Conservation (phyloP, 73 alveolate genomes). For the Paramecium primaurelia region DNA sequence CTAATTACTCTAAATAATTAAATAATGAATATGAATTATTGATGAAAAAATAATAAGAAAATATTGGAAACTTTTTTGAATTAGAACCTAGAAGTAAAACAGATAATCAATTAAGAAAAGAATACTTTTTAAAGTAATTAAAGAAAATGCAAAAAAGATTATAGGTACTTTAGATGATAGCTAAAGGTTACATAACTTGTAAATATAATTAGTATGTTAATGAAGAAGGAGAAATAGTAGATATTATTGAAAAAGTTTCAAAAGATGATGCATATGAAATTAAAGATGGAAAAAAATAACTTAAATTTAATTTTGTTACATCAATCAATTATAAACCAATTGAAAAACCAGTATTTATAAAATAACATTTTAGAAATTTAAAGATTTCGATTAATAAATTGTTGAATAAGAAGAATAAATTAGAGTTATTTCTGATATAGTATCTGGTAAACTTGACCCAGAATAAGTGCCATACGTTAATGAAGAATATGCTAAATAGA, state of each 20-base stretch:
- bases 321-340: background rate
- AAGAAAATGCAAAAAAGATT: background rate
- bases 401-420: background rate
- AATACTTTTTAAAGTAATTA: background rate
- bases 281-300: background rate
- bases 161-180: background rate
- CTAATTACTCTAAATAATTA: background rate
- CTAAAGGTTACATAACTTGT: background rate
- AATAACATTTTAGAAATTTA: background rate
- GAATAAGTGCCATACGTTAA: background rate
- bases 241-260: background rate
- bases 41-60: background rate
- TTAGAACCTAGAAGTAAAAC: background rate
- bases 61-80: background rate
- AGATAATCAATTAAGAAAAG: slow-evolving; percentile 2
- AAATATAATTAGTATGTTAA: background rate
- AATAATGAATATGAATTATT: background rate
- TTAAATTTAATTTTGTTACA: background rate
- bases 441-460: background rate
- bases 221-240: background rate
- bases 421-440: slow-evolving; percentile 3
- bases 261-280: background rate
- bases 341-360: background rate
- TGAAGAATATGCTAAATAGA: background rate
- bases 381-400: background rate